Percentiles rank a stretch among this genome's conserved stretches.
These are phyloP conservation scores for Spathaspora gorwiae DNA, from an alignment of 805 yeast species.

Conservation along the genomic window DNA sequence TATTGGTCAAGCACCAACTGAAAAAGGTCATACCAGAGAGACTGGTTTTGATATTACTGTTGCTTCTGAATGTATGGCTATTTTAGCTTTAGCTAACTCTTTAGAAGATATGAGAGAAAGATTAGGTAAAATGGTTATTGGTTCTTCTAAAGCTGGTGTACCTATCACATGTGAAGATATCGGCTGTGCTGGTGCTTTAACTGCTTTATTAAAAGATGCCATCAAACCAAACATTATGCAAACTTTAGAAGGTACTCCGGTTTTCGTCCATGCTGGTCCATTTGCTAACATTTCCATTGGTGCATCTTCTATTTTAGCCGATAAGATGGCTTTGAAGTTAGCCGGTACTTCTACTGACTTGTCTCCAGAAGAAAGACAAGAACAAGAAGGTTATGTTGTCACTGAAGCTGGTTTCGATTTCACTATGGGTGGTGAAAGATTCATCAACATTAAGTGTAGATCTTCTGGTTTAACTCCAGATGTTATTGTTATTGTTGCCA, in stretches of 20 bases:
- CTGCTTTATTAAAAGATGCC: conserved; percentile 77
- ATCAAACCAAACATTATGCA: conserved; percentile 85
- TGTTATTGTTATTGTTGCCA: conserved; percentile 75
- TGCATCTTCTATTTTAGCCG: conserved; percentile 80
- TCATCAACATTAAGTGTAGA: conserved; percentile 76
- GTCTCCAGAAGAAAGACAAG: conserved; percentile 37
- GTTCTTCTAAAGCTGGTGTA: conserved; percentile 60
- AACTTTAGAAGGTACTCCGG: conserved; percentile 85
- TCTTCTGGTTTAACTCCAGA: conserved; percentile 77
- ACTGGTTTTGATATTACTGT: conserved; percentile 84
- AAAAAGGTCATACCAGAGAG: conserved; percentile 64
- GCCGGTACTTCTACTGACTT: conserved; percentile 59
- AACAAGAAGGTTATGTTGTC: conserved; percentile 68
- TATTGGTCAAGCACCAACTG: conserved; percentile 78
- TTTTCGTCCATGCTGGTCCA: conserved; percentile 84
- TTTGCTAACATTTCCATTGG: conserved; percentile 86
- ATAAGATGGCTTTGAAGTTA: conserved; percentile 72
- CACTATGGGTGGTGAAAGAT: conserved; percentile 91
- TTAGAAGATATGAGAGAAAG: conserved; percentile 69
- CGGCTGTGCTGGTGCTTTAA: conserved; percentile 82
- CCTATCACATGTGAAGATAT: conserved; percentile 81
- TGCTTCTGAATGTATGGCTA: conserved; percentile 85
- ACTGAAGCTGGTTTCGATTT: conserved; percentile 89
- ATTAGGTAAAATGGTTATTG: conserved; percentile 73
- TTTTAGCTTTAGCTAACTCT: conserved; percentile 68